phyloP scores from a whole-genome alignment of 164 flowering plant species.

The Vitis labrusca region DNA sequence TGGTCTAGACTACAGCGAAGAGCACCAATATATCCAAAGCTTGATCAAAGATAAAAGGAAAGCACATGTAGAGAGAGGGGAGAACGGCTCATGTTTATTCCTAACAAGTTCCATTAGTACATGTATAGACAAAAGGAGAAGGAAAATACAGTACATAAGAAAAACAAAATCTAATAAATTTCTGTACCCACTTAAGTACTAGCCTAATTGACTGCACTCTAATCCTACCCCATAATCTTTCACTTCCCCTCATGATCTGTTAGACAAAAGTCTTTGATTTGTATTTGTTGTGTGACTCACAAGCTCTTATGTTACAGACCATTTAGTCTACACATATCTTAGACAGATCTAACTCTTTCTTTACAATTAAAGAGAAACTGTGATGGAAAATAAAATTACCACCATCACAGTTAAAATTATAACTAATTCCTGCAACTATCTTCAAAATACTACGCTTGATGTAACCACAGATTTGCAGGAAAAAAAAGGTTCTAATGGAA shows the following conservation, averaged over 20 bases:
- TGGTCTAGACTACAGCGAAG: too few species aligned
- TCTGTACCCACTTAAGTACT: conserved; percentile 33
- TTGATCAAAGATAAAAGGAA: conserved; percentile 1
- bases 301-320: conserved; percentile 65
- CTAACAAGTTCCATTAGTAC: conserved; percentile 48
- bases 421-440: conserved; percentile 27
- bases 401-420: conserved; percentile 28
- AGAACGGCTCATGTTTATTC: conserved; percentile 43
- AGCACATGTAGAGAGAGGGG: conserved; percentile 8
- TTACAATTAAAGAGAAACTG: conserved; percentile 42
- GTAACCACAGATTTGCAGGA: conserved; percentile 27
- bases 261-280: conserved; percentile 45
- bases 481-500: conserved; percentile 23
- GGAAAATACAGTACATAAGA: conserved; percentile 18
- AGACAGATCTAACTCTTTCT: conserved; percentile 37
- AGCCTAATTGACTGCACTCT: conserved; percentile 28
- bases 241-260: conserved; percentile 44
- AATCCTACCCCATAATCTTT: conserved; percentile 13
- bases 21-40: too few species aligned
- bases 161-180: conserved; percentile 38
- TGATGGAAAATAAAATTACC: conserved; percentile 41
- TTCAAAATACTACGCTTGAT: conserved; percentile 22
- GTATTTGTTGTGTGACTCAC: conserved; percentile 28
- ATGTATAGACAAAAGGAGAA: conserved; percentile 41
- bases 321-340: conserved; percentile 44